Conservation (phyloP, 257 asterid species). For the Scutellaria galericulata region DNA sequence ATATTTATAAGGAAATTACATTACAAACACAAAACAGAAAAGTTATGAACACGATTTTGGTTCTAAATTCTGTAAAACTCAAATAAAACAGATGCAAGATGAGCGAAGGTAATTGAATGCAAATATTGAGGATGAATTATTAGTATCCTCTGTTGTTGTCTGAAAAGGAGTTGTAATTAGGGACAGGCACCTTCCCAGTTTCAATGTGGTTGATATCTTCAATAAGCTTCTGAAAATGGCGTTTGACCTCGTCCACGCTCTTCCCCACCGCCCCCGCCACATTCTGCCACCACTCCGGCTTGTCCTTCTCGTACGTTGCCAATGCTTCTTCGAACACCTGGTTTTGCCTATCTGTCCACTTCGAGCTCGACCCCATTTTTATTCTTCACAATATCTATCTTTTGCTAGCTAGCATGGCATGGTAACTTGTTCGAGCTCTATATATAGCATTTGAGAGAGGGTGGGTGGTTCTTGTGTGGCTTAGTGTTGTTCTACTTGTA, state of each 20-base stretch:
- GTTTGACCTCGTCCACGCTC: constrained; percentile 63
- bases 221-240: constrained; percentile 55
- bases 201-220: constrained; percentile 61
- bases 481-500: too few species aligned
- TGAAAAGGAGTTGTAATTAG: constrained; percentile 45
- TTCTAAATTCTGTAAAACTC: too few species aligned
- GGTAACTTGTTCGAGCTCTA: too few species aligned
- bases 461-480: too few species aligned
- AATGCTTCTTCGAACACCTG: constrained; percentile 69
- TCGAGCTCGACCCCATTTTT: constrained; percentile 48
- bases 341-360: constrained; percentile 62
- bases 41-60: too few species aligned
- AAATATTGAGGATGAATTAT: not conserved
- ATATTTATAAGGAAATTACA: too few species aligned
- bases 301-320: constrained; percentile 46
- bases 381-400: too few species aligned
- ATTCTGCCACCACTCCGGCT: constrained; percentile 61
- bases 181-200: constrained; percentile 61
- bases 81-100: not conserved
- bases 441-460: too few species aligned
- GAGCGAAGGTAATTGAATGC: not conserved
- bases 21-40: too few species aligned
- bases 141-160: constrained; percentile 24
- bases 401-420: too few species aligned
- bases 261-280: constrained; percentile 58